A percentile compares a stretch with the other conserved stretches of the same genome.
Evolutionary conservation across 2,329 filamentous ascomycete species (phyloP).

Genomic region (Ceratocystis papillata): DNA sequence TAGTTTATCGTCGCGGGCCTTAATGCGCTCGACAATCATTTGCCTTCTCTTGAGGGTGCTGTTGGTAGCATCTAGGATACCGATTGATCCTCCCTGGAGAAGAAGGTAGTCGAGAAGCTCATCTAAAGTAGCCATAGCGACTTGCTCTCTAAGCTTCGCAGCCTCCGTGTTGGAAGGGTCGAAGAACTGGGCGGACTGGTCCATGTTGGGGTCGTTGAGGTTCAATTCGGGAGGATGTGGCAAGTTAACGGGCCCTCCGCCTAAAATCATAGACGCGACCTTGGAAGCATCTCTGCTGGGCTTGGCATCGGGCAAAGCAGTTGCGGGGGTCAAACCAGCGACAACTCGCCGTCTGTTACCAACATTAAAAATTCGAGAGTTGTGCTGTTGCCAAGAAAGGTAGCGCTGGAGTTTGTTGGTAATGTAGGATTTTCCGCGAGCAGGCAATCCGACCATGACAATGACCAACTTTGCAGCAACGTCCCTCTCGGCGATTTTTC

Average conservation of each 20-base stretch:
- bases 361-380: constrained; percentile 94
- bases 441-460: constrained; percentile 94
- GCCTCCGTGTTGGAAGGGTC: constrained; percentile 79
- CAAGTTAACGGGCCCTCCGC: constrained; percentile 38
- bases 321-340: constrained; percentile 43
- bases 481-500: constrained; percentile 84
- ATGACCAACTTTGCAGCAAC: constrained; percentile 94
- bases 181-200: constrained; percentile 89
- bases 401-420: constrained; percentile 96
- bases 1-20: constrained; percentile 69
- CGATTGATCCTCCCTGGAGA: constrained; percentile 70
- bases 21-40: constrained; percentile 72
- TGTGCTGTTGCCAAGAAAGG: constrained; percentile 93
- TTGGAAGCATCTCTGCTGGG: constrained; percentile 39
- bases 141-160: constrained; percentile 74
- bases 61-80: constrained; percentile 95
- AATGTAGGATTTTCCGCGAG: constrained; percentile 94
- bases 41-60: constrained; percentile 81
- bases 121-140: constrained; percentile 83
- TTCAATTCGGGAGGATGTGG: constrained; percentile 27
- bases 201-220: constrained; percentile 36
- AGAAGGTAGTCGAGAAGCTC: constrained; percentile 87
- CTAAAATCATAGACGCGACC: constrained; percentile 48
- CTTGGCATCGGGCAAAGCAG: constrained; percentile 26
- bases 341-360: constrained; percentile 79